These are phyloP conservation scores for Tetrahymena thermophila DNA, from an alignment of 73 alveolate genomes.

Conservation along the genomic window DNA sequence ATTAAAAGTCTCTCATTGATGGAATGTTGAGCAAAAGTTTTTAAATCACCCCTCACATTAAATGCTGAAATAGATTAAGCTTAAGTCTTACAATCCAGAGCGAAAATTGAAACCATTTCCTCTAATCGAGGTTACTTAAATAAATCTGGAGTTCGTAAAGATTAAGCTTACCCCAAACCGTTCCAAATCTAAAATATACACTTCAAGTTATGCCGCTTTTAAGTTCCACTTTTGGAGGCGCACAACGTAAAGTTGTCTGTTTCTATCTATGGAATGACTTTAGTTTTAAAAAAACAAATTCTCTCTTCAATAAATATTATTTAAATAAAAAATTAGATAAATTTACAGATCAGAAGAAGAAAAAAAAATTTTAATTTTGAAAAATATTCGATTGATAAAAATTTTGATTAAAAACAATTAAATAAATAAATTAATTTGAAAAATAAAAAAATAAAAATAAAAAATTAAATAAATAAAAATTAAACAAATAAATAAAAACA, in stretches of 20 bases:
- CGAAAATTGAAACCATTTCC: slow-evolving; percentile 2
- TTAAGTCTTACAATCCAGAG: not conserved
- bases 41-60: not conserved
- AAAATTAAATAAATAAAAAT: no score
- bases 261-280: not conserved
- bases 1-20: not conserved
- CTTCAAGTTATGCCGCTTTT: not conserved
- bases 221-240: slow-evolving; percentile 2
- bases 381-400: not conserved
- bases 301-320: not conserved
- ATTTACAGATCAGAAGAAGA: not conserved
- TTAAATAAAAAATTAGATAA: not conserved
- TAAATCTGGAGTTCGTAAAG: slow-evolving; percentile 2
- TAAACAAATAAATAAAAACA: no score
- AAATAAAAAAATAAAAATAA: no score
- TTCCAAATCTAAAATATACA: not conserved
- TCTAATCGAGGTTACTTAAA: not conserved
- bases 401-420: no score
- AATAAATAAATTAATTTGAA: no score
- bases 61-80: slow-evolving; percentile 1
- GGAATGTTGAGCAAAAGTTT: not conserved
- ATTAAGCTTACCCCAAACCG: slow-evolving; percentile 2
- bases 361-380: not conserved
- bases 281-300: not conserved
- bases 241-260: not conserved